Evolutionary conservation across 495 filamentous ascomycete species (phyloP).

Genomic region (Xylaria castorea): DNA sequence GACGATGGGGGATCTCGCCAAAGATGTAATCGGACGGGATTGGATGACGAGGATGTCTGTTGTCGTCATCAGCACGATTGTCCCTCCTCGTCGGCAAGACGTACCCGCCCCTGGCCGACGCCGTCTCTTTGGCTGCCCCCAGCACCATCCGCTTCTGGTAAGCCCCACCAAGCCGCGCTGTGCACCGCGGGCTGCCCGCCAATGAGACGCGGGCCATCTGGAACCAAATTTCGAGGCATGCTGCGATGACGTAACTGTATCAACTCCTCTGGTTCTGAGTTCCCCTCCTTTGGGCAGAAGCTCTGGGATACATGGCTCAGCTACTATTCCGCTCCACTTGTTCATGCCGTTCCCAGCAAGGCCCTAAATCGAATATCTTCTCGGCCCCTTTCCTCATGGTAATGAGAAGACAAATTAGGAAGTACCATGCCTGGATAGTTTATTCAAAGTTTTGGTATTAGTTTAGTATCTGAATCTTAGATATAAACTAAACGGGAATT

Average conservation of each 20-base stretch:
- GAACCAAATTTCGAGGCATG: not conserved
- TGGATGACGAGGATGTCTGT: constrained; percentile 5
- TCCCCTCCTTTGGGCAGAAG: not conserved
- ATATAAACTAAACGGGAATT: no score
- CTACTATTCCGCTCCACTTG: not conserved
- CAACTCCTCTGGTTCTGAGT: not conserved
- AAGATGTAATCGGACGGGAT: not conserved
- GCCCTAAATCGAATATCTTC: no score
- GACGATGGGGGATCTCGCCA: not conserved
- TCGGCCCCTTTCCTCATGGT: not conserved
- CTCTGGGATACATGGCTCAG: not conserved
- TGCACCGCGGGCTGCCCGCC: not conserved
- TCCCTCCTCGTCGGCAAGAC: not conserved
- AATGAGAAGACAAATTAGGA: not conserved
- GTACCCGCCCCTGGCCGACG: not conserved
- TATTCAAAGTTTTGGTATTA: not conserved
- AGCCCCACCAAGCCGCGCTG: not conserved
- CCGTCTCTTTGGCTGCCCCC: not conserved
- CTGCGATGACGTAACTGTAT: constrained; percentile 14
- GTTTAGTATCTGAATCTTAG: not conserved
- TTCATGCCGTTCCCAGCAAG: no score
- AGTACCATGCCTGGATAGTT: not conserved
- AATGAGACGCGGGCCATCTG: constrained; percentile 3
- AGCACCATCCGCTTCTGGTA: constrained; percentile 19
- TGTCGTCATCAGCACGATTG: constrained; percentile 21